These are phyloP conservation scores for Stropharia rugosoannulata DNA, from an alignment of 768 basidiomycete genomes.

Conservation along the genomic window DNA sequence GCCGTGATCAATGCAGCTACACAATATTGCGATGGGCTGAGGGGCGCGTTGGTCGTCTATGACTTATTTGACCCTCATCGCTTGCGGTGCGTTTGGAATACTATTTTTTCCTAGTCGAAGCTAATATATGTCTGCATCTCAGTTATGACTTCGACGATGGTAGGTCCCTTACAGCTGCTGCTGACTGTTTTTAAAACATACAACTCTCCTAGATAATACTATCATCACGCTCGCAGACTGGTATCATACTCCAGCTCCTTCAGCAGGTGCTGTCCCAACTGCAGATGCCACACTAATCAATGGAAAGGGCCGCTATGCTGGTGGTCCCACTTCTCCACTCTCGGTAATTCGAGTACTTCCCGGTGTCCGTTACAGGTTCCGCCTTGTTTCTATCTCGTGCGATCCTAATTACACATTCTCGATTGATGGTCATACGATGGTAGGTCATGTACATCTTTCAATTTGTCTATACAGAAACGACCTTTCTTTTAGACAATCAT, in stretches of 20 bases:
- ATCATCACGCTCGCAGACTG: conserved; percentile 42
- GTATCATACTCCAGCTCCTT: conserved; percentile 29
- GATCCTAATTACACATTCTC: conserved; percentile 43
- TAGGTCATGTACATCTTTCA: not conserved
- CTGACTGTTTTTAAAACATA: not conserved
- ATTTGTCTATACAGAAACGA: too few relatives aligned
- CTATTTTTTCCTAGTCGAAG: not conserved
- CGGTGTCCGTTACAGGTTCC: conserved; percentile 45
- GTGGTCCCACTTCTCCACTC: conserved; percentile 32
- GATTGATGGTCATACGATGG: conserved; percentile 44
- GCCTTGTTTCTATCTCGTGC: conserved; percentile 45
- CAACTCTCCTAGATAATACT: conserved; percentile 31
- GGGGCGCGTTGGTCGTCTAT: conserved; percentile 48
- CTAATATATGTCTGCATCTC: conserved; percentile 1
- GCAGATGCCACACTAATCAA: conserved; percentile 43
- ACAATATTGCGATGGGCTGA: conserved; percentile 58
- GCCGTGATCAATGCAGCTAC: conserved; percentile 26
- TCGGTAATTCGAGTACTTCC: conserved; percentile 37
- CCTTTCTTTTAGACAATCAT: conserved; percentile 30
- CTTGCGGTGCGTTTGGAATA: conserved; percentile 7
- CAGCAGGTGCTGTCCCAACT: conserved; percentile 25
- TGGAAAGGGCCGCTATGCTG: conserved; percentile 44
- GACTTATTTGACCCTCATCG: conserved; percentile 37
- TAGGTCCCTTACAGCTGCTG: conserved; percentile 22
- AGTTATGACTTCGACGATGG: conserved; percentile 33